Evolutionary conservation across 306 rosid species (phyloP).

Genomic region (Dicorynia guianensis): DNA sequence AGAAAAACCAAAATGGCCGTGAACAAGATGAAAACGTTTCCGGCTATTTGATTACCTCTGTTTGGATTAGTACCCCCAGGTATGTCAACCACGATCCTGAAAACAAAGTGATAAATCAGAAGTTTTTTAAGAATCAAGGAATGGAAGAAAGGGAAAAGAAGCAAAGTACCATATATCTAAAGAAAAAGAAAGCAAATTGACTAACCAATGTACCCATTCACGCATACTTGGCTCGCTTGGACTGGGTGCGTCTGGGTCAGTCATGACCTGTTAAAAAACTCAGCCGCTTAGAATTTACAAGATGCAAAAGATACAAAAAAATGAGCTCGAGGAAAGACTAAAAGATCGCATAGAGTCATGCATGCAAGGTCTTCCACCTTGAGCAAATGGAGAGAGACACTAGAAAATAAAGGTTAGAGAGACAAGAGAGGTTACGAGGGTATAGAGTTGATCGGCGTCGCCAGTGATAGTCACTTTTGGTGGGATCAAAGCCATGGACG

Average conservation of each 20-base stretch:
- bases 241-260: constrained; percentile 94
- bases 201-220: constrained; percentile 84
- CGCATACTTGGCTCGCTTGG: constrained; percentile 95
- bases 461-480: constrained; percentile 71
- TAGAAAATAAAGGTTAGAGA: too few relatives aligned
- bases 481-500: constrained; percentile 64
- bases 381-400: too few relatives aligned
- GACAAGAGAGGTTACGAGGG: constrained; percentile 53
- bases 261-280: constrained; percentile 70
- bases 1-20: too few relatives aligned
- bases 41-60: constrained; percentile 49
- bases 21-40: constrained; percentile 1
- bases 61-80: constrained; percentile 79
- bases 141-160: not conserved
- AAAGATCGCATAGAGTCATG: not conserved
- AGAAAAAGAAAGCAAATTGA: not conserved
- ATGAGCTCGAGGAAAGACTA: not conserved
- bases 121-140: not conserved
- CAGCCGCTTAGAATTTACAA: not conserved
- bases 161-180: not conserved
- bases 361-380: constrained; percentile 36
- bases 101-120: not conserved
- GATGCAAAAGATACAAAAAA: too few relatives aligned
- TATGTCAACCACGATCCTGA: constrained; percentile 79
- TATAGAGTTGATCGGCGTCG: constrained; percentile 61